Conservation (phyloP, 2,329 filamentous ascomycete species). For the Nemania sp. region DNA sequence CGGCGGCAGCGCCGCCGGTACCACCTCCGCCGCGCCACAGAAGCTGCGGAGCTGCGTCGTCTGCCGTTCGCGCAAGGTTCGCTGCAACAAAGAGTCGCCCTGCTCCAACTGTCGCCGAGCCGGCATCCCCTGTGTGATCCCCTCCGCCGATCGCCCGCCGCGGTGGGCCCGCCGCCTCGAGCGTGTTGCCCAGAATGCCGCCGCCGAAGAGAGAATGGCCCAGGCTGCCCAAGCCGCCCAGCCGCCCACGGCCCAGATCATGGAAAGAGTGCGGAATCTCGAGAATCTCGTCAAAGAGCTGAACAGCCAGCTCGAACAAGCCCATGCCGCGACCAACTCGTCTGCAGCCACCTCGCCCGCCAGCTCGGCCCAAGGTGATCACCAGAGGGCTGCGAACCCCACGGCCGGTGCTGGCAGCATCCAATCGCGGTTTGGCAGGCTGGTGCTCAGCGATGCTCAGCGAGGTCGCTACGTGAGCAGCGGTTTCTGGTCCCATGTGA, state of each 20-base stretch:
- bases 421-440: conserved; percentile 51
- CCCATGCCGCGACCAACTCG: conserved; percentile 40
- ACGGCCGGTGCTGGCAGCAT: conserved; percentile 28
- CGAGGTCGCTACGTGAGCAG: conserved; percentile 55
- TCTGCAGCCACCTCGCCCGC: conserved; percentile 37
- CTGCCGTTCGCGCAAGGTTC: conserved; percentile 60
- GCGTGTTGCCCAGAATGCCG: conserved; percentile 41
- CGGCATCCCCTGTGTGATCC: conserved; percentile 56
- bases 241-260: conserved; percentile 45
- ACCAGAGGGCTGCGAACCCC: conserved; percentile 6
- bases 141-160: conserved; percentile 54
- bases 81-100: conserved; percentile 60
- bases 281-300: conserved; percentile 58
- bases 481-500: conserved; percentile 60
- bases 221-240: conserved; percentile 34
- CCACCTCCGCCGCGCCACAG: not conserved
- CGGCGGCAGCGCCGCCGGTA: not conserved
- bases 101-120: conserved; percentile 61
- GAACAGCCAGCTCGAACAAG: conserved; percentile 51
- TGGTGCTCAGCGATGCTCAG: conserved; percentile 51
- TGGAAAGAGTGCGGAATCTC: conserved; percentile 55
- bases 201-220: conserved; percentile 44
- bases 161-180: conserved; percentile 59
- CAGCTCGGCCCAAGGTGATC: conserved; percentile 33
- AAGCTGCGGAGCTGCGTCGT: conserved; percentile 36